phyloP scores from a whole-genome alignment of 768 basidiomycete species.

The Leucosporidium yakuticum region DNA sequence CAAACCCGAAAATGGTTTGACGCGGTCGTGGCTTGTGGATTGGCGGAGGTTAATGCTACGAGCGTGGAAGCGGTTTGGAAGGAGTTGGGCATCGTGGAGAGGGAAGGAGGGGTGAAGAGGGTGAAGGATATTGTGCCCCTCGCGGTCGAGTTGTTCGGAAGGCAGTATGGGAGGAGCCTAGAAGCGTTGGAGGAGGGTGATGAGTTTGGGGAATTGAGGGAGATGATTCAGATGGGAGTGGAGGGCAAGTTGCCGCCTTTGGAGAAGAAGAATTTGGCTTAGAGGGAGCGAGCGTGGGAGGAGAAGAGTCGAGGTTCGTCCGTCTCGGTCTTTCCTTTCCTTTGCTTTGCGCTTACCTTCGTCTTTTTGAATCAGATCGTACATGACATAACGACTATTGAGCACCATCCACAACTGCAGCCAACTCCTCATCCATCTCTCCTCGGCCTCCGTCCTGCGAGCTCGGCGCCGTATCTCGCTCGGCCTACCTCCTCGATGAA shows the following conservation, averaged over 20 bases:
- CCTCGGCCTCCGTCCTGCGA: no score
- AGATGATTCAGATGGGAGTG: slow-evolving; percentile 15
- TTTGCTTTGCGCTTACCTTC: no score
- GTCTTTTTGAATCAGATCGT: no score
- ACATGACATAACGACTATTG: no score
- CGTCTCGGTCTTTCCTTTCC: no score
- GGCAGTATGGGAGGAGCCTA: slow-evolving; percentile 21
- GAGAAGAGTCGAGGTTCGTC: no score
- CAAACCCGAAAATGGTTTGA: slow-evolving; percentile 83
- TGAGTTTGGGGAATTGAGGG: slow-evolving; percentile 10
- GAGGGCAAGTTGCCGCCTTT: slow-evolving; percentile 17
- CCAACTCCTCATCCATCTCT: no score
- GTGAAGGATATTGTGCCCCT: slow-evolving; percentile 2
- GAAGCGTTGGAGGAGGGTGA: slow-evolving; percentile 6
- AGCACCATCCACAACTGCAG: no score
- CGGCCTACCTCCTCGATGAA: no score
- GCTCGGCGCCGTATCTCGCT: no score
- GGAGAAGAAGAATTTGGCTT: background rate
- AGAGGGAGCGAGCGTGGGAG: no score
- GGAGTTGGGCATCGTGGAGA: slow-evolving; percentile 14
- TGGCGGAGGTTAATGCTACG: slow-evolving; percentile 57
- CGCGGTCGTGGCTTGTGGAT: slow-evolving; percentile 81
- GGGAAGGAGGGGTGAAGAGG: background rate
- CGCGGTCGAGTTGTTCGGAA: slow-evolving; percentile 15
- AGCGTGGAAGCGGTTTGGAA: slow-evolving; percentile 11